Percentiles rank a stretch among this genome's conserved stretches.
phyloP scores from a whole-genome alignment of 768 basidiomycete genomes.

The Boletus pseudopeckii region DNA sequence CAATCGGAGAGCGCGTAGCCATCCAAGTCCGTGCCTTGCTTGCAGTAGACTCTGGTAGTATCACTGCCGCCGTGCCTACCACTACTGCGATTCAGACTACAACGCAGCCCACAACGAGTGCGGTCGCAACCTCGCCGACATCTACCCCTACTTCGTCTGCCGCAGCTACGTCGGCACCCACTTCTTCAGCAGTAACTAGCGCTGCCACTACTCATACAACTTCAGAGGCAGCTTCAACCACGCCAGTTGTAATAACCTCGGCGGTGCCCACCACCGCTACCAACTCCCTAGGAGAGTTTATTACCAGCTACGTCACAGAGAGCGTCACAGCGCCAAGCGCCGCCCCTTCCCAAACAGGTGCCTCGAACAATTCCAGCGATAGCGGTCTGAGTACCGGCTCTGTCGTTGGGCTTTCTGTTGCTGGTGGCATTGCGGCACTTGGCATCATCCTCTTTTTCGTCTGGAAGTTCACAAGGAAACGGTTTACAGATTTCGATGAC shows the following conservation, averaged over 20 bases:
- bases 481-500: constrained; percentile 72
- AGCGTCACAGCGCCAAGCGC: constrained; percentile 22
- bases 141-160: constrained; percentile 14
- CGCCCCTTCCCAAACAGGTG: constrained; percentile 22
- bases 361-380: constrained; percentile 16
- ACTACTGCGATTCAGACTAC: neutral
- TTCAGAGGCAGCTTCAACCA: constrained; percentile 2
- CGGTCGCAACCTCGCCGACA: neutral
- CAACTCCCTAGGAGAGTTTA: constrained; percentile 25
- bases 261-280: constrained; percentile 25
- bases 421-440: constrained; percentile 73
- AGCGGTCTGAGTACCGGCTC: constrained; percentile 61
- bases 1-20: constrained; percentile 10
- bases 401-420: constrained; percentile 77
- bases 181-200: constrained; percentile 5
- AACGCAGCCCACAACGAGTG: neutral
- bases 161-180: neutral
- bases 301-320: constrained; percentile 24
- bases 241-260: neutral
- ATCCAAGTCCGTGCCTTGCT: constrained; percentile 16
- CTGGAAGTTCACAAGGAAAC: constrained; percentile 86
- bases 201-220: neutral
- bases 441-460: constrained; percentile 71
- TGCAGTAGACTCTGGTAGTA: neutral
- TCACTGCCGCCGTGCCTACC: neutral